phyloP scores from a whole-genome alignment of 164 flowering plant species.

The Nelumbo lutea region DNA sequence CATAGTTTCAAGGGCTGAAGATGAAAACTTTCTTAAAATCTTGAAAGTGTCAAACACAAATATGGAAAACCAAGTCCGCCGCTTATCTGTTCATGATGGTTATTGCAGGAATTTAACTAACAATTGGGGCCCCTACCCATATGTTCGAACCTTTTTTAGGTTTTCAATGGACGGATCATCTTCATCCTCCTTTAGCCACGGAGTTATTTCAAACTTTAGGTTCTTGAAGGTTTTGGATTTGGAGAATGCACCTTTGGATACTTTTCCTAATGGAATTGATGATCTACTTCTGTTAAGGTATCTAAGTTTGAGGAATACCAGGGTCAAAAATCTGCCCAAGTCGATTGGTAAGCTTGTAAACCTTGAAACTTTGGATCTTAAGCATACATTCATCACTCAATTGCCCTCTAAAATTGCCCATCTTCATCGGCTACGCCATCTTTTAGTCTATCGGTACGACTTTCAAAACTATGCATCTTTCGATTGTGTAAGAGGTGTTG shows the following conservation, averaged over 20 bases:
- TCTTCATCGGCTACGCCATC: not conserved
- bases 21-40: not conserved
- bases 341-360: not conserved
- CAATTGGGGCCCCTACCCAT: not conserved
- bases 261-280: slow-evolving; percentile 3
- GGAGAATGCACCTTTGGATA: too few species aligned
- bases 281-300: slow-evolving; percentile 7
- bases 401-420: slow-evolving; percentile 4
- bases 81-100: not conserved
- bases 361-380: too few species aligned
- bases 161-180: not conserved
- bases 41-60: not conserved
- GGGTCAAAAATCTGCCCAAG: not conserved
- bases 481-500: not conserved
- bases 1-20: not conserved
- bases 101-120: not conserved
- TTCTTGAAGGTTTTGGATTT: slow-evolving; percentile 10
- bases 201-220: not conserved
- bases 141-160: slow-evolving; percentile 6
- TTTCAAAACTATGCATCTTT: not conserved
- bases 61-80: not conserved
- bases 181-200: too few species aligned
- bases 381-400: not conserved
- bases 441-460: not conserved
- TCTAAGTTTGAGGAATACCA: not conserved